Base-by-base conservation (phyloP, 1,284 basidiomycete genomes). In the Neolentinus lepideus region DNA sequence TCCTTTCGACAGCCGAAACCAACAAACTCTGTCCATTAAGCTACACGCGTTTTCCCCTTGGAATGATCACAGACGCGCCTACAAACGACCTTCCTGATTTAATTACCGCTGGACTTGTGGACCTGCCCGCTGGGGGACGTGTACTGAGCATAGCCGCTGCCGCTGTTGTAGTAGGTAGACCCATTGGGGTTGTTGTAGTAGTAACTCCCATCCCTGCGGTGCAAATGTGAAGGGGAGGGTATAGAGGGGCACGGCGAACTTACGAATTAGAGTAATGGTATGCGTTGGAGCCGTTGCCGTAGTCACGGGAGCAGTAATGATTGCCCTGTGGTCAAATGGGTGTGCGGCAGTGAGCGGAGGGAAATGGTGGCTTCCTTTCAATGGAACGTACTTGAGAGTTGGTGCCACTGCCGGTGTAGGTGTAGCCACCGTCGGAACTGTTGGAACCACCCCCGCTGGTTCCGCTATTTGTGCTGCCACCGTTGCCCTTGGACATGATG, bases 191-290 rank as follows among this genome's bases (percentile, higher is more conserved):
- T 85, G 56, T 60, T 62, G 67, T 84, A 84, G 60, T 83, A 84
- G 68, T 83, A 85, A 57, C 76, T 77, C 2, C 78, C 79, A 56
- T 84, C 60, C 25, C 80, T 82, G 60, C 14, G 38, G 29, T 58
- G 24, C 57, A 2, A 12, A 43, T 36, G 29, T 45, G 11, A n/a
- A 35, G 11, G 2, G 22, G 45, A 43, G 19, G 16, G 24, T 35
- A 3, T 55, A 26, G 6, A 26, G 11, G 24, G 67, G 29, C n/a
- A 31, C 29, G 29, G 29, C 29, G 31, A 22, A 50, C 70, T 2
- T 59, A 78, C 78, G 29, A 60, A 67, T 84, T 84, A 9, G 81
- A 83, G 60, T 84, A 85, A 58, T 84, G 83, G 56, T 83, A 84
- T 0, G 78, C 75, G 31, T 57, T 68, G 14, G 69, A 66, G 2